A percentile compares a stretch with the other conserved stretches of the same genome.
phyloP scores from a whole-genome alignment of 2,329 filamentous ascomycete species.

The Chrysosporium keratinophilum region DNA sequence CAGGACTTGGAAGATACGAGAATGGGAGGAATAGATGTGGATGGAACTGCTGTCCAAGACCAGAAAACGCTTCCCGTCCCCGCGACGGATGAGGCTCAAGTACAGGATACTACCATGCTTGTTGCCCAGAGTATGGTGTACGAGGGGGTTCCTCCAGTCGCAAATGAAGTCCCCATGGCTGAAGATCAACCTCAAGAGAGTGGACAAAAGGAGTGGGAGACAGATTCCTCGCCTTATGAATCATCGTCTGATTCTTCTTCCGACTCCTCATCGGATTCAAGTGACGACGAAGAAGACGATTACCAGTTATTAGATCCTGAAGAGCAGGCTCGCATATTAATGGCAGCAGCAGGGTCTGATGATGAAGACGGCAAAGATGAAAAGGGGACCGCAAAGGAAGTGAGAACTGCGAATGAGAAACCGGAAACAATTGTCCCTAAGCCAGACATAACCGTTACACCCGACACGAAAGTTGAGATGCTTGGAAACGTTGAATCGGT shows the following conservation, averaged over 20 bases:
- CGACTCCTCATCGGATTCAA: constrained; percentile 54
- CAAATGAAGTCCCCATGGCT: neutral
- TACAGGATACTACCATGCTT: constrained; percentile 1
- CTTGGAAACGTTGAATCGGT: constrained; percentile 67
- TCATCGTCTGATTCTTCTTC: constrained; percentile 45
- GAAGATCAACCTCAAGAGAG: constrained; percentile 17
- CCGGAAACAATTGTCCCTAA: constrained; percentile 55
- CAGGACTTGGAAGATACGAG: neutral
- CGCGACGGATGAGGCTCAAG: neutral
- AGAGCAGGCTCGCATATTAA: constrained; percentile 72
- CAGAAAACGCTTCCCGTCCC: neutral
- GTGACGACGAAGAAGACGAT: constrained; percentile 46
- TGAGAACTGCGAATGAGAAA: constrained; percentile 75
- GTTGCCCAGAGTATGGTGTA: neutral
- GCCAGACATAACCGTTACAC: constrained; percentile 67
- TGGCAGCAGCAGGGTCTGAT: constrained; percentile 69
- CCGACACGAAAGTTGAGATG: constrained; percentile 64
- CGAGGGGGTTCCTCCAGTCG: constrained; percentile 5
- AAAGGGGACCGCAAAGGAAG: constrained; percentile 36
- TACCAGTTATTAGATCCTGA: constrained; percentile 69
- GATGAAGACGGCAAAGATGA: constrained; percentile 59
- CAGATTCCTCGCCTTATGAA: constrained; percentile 65
- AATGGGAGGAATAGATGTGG: neutral
- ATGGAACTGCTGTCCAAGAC: neutral
- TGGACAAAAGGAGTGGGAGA: constrained; percentile 66